phyloP scores from a whole-genome alignment of 805 yeast genomes.

The Tetrapisispora phaffii region DNA sequence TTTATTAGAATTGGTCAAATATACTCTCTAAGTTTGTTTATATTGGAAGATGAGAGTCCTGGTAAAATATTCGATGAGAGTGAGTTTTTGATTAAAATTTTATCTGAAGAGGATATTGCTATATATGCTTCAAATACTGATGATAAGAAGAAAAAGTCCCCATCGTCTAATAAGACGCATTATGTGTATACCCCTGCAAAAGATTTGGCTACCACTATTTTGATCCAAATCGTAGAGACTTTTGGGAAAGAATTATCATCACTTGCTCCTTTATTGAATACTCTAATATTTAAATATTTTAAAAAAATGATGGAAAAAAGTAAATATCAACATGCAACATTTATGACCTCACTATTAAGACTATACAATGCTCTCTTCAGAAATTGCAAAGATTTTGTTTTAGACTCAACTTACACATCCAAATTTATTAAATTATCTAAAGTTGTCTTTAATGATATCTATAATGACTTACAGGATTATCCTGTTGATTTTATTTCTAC shows the following conservation, averaged over 20 bases:
- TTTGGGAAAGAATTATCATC: slow-evolving; percentile 30
- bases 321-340: slow-evolving; percentile 26
- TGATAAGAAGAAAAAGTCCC: slow-evolving; percentile 15
- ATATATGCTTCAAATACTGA: slow-evolving; percentile 4
- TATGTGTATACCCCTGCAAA: slow-evolving; percentile 21
- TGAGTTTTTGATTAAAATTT: slow-evolving; percentile 18
- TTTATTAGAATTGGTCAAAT: slow-evolving; percentile 17
- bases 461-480: slow-evolving; percentile 14
- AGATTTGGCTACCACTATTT: slow-evolving; percentile 22
- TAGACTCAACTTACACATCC: slow-evolving; percentile 7
- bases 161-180: slow-evolving; percentile 8
- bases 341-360: slow-evolving; percentile 19
- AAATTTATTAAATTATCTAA: slow-evolving; percentile 23
- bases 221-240: slow-evolving; percentile 25
- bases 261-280: slow-evolving; percentile 26
- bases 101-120: slow-evolving; percentile 23
- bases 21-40: slow-evolving; percentile 9
- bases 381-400: slow-evolving; percentile 9
- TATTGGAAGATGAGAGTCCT: slow-evolving; percentile 9
- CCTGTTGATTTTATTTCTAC: slow-evolving; percentile 22
- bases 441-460: slow-evolving; percentile 14
- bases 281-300: slow-evolving; percentile 26
- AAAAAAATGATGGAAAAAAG: slow-evolving; percentile 27
- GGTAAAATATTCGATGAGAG: slow-evolving; percentile 24
- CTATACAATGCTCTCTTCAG: slow-evolving; percentile 17